Evolutionary conservation across 371 early-diverging fungal genomes (phyloP), one percentile per base, ranked within the genome.

Genomic region (Funneliformis caledonium): DNA sequence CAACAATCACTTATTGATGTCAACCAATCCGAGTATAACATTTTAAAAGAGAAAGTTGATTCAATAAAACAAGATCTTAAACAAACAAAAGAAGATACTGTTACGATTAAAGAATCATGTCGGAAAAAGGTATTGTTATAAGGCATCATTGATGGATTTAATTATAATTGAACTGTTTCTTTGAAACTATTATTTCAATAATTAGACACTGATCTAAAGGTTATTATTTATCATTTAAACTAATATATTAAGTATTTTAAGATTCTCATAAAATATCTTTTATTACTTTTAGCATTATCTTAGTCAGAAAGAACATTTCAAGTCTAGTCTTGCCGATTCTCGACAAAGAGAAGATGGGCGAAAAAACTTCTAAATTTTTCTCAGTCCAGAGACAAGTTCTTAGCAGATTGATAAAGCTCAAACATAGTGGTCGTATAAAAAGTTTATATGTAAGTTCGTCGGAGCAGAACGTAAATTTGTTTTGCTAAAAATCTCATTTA

Each of bases 1-100:
- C 93, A 80, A 93, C 93, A 84, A 92, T 96, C 80, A 90, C 85
- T 85, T 37, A 89, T 95, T 61, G 94, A 96, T 73, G 90, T 97
- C 74, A 91, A 92, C 4, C 86, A 89, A 80, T 93, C 97, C 0
- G 97, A 97, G 86, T 85, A 91, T 22, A 87, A 91, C 42, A 85
- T 96, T 43, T 81, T 96, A 26, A 88, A 90, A 37, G 92, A 93
- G 65, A 90, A 88, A 70, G 86, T 87, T 14, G 83, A 86, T 7
- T 87, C 89, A 0, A 88, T 87, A 1, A 87, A 83, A 26, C 87
- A 88, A 42, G 89, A 88, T 43, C 87, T 92, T 10, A 88, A 90
- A 78, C 90, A 90, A 65, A 94, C 94, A 5, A 88, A 93, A 75
- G 82, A 87, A n/a, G 90, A 92, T 50, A 83, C 93, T 50, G 81